Evolutionary conservation across 352 stramenopile species (phyloP).

Genomic region (Globisporangium nunn): DNA sequence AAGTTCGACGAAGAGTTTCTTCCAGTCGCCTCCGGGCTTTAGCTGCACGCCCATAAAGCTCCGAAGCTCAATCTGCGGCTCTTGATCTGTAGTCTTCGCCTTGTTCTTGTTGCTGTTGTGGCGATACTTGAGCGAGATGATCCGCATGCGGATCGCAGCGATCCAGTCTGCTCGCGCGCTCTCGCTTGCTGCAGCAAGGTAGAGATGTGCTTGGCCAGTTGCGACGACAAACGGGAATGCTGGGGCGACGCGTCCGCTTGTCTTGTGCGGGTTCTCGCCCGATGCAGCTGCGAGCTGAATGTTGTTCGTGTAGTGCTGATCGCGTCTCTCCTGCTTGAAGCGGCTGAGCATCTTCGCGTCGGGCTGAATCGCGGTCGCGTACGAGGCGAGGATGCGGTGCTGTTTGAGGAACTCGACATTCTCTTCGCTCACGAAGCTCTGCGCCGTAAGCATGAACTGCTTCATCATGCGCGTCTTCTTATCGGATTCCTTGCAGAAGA

Average conservation of each 20-base stretch:
- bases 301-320: slow-evolving; percentile 15
- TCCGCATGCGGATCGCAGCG: slow-evolving; percentile 50
- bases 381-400: slow-evolving; percentile 25
- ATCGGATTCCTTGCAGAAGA: slow-evolving; percentile 38
- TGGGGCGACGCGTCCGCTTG: slow-evolving; percentile 9
- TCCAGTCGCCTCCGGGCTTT: slow-evolving; percentile 40
- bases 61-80: slow-evolving; percentile 23
- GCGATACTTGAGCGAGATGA: slow-evolving; percentile 61
- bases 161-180: slow-evolving; percentile 54
- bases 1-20: slow-evolving; percentile 50
- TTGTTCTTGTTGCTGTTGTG: slow-evolving; percentile 22
- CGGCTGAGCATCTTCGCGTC: slow-evolving; percentile 23
- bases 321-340: slow-evolving; percentile 26
- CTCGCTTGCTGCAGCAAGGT: slow-evolving; percentile 35
- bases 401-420: slow-evolving; percentile 42
- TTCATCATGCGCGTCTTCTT: slow-evolving; percentile 51
- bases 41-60: slow-evolving; percentile 55
- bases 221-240: slow-evolving; percentile 56
- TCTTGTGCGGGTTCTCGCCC: not conserved
- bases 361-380: slow-evolving; percentile 29
- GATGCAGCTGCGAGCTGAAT: not conserved
- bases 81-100: slow-evolving; percentile 1
- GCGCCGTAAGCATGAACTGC: slow-evolving; percentile 52
- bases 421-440: slow-evolving; percentile 53
- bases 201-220: slow-evolving; percentile 44